Conservation (phyloP, 176 grass and related monocot genomes). For the Lolium perenne region DNA sequence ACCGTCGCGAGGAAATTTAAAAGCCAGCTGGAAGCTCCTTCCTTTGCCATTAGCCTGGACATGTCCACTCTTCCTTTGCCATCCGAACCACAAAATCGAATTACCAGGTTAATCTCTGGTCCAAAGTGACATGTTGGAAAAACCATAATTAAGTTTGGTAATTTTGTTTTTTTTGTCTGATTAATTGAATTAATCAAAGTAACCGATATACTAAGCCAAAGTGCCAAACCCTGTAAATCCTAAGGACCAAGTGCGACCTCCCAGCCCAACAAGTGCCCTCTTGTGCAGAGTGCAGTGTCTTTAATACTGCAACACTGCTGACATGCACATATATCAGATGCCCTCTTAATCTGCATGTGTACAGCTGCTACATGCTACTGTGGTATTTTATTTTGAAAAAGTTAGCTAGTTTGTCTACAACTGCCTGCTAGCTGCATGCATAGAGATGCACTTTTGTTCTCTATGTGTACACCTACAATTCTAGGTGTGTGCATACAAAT, state of each 20-base stretch:
- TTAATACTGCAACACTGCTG: background rate
- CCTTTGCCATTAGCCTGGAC: background rate
- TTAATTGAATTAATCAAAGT: background rate
- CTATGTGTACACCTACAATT: background rate
- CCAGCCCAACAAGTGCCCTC: background rate
- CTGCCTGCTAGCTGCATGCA: background rate
- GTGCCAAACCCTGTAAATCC: background rate
- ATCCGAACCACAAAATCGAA: background rate
- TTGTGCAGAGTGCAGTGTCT: background rate
- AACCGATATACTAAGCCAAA: background rate
- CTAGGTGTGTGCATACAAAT: background rate
- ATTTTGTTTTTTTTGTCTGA: background rate
- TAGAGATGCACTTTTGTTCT: background rate
- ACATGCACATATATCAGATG: background rate
- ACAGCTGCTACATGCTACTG: background rate
- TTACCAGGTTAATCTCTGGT: background rate
- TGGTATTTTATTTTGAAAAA: background rate
- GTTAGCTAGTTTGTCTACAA: background rate
- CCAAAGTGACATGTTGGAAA: background rate
- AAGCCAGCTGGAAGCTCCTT: constrained; percentile 2
- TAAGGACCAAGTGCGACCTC: background rate
- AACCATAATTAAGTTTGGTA: background rate
- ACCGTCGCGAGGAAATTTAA: background rate
- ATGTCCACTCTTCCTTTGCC: background rate
- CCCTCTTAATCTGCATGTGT: background rate